Evolutionary conservation across 2,329 filamentous ascomycete species (phyloP).

Genomic region (Talaromyces albobiverticillius): DNA sequence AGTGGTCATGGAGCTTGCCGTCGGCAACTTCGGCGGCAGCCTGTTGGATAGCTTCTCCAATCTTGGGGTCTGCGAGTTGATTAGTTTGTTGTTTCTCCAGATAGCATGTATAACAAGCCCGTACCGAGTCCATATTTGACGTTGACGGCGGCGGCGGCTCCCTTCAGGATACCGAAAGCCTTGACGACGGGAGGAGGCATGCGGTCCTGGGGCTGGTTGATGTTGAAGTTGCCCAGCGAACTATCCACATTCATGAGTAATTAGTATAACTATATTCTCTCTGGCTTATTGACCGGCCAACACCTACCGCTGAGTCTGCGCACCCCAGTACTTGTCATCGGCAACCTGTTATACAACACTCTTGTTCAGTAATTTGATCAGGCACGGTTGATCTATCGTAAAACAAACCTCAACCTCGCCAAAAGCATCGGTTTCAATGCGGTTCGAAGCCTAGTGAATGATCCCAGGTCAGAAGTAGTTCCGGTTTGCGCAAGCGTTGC

Average conservation of each 20-base stretch:
- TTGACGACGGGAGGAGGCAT: constrained; percentile 91
- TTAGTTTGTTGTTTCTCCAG: constrained; percentile 18
- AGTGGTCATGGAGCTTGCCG: constrained; percentile 92
- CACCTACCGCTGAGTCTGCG: constrained; percentile 78
- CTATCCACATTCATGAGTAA: constrained; percentile 25
- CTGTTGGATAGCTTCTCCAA: constrained; percentile 91
- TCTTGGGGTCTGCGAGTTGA: constrained; percentile 68
- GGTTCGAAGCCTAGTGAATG: constrained; percentile 37
- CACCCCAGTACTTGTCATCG: constrained; percentile 95
- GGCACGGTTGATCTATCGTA: background rate
- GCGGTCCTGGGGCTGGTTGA: constrained; percentile 98
- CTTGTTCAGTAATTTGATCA: background rate
- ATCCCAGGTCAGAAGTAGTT: background rate
- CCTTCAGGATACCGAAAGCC: constrained; percentile 96
- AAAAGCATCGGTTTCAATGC: constrained; percentile 96
- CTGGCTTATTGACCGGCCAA: background rate
- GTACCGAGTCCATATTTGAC: constrained; percentile 82
- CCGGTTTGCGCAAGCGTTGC: background rate
- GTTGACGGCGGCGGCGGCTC: constrained; percentile 92
- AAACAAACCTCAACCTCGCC: constrained; percentile 74
- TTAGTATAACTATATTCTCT: background rate
- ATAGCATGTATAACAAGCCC: constrained; percentile 13
- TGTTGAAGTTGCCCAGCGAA: constrained; percentile 95
- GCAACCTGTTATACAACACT: constrained; percentile 57
- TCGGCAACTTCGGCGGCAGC: constrained; percentile 90